Evolutionary conservation across 2,329 filamentous ascomycete species (phyloP), one percentile per base, ranked within the genome.

Genomic region (Massarina eburnea): DNA sequence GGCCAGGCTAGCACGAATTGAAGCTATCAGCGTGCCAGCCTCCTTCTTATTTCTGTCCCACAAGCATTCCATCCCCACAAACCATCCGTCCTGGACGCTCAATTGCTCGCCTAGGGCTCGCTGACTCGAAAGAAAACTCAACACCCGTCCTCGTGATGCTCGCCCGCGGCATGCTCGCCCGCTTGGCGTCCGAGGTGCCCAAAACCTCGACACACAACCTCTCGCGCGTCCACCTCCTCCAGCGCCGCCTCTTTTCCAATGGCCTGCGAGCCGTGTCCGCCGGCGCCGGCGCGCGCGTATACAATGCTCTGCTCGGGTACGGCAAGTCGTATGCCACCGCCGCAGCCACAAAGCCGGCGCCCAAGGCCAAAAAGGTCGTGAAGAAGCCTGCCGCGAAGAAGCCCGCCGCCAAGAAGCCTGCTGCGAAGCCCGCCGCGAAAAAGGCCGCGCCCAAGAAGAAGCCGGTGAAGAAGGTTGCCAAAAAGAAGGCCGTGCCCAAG

Each of bases 261-360:
- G 58, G 51, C 48, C 41, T 51, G 32, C 44, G 52, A 9, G 34
- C 51, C 22, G 51, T 59, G 8, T 36, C 54, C 34, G 37, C 45
- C 10, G 45, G 48, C 43, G 60, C 57, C 45, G 41, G 65, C 34
- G 57, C 61, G 19, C 59, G 55, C 52, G 58, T 56, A 41, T 56
- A 54, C 46, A 57, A 51, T 19, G 55, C 53, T 1, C 41, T 62
- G 32, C 34, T 48, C 36, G 30, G 57, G 19, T 36, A 44, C 21
- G 59, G 55, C 41, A 67, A 67, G 43, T 55, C 58, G 10, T 71
- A 70, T 60, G 67, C 64, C n/a, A 70, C 67, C 20, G 54, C 61
- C 12, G 50, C 59, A 22, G 57, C 56, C 9, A 63, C 61, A n/a
- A 61, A 64, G 52, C 59, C 68, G n/a, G 62, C 64, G 8, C 48